These are phyloP conservation scores for Aspergillus saccharolyticus DNA, from an alignment of 495 filamentous ascomycete genomes.

Conservation along the genomic window DNA sequence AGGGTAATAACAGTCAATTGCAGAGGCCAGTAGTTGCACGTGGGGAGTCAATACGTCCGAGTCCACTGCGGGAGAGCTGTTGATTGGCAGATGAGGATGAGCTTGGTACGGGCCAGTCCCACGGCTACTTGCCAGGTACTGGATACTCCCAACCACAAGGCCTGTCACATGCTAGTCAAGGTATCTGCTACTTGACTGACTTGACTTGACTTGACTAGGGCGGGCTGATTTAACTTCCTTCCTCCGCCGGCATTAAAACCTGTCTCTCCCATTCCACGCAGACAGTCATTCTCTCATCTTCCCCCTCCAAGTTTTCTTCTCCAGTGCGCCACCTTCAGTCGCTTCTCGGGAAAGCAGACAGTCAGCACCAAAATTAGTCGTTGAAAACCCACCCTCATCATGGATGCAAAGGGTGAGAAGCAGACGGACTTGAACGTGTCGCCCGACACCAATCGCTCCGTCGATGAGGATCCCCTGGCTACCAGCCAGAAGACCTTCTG, in stretches of 20 bases:
- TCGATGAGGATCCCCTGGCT: slow-evolving; percentile 3
- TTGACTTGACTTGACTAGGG: too few relatives aligned
- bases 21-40: background rate
- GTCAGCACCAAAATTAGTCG: too few relatives aligned
- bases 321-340: too few relatives aligned
- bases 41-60: background rate
- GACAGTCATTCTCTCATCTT: too few relatives aligned
- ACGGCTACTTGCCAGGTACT: background rate
- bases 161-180: background rate
- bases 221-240: too few relatives aligned
- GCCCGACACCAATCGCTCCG: background rate
- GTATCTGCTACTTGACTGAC: background rate
- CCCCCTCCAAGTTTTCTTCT: too few relatives aligned
- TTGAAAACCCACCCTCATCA: background rate
- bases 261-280: too few relatives aligned
- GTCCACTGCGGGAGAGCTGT: background rate
- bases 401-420: background rate
- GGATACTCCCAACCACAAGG: background rate
- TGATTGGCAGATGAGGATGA: background rate
- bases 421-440: background rate
- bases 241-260: too few relatives aligned
- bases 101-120: background rate
- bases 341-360: too few relatives aligned
- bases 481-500: slow-evolving; percentile 40
- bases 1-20: background rate